Percentiles rank a stretch among this genome's conserved stretches.
phyloP scores from a whole-genome alignment of 208 protist species.

The Spongospora subterranea region DNA sequence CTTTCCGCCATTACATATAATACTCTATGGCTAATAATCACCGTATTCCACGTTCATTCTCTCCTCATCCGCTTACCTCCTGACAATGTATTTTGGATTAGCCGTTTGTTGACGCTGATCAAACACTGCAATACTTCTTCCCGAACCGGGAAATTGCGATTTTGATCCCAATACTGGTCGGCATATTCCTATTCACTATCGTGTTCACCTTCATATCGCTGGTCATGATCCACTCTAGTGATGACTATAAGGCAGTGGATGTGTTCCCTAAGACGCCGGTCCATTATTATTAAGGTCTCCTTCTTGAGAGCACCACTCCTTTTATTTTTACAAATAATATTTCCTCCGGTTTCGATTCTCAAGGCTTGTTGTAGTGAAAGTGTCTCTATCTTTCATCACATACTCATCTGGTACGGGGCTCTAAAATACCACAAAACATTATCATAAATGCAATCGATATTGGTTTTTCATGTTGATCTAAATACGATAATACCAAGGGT shows the following conservation, averaged over 20 bases:
- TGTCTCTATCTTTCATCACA: too few relatives aligned
- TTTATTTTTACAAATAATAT: too few relatives aligned
- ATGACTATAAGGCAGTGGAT: not conserved
- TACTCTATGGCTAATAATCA: conserved; percentile 21
- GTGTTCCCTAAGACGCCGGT: too few relatives aligned
- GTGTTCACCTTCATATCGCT: not conserved
- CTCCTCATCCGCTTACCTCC: not conserved
- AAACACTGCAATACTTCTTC: not conserved
- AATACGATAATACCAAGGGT: too few relatives aligned
- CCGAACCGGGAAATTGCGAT: not conserved
- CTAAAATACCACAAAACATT: too few relatives aligned
- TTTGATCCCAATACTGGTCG: not conserved
- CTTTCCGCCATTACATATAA: not conserved
- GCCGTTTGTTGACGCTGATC: conserved; percentile 45
- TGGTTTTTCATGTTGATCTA: too few relatives aligned
- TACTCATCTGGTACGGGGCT: too few relatives aligned
- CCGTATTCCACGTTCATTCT: conserved; percentile 1
- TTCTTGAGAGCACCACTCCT: too few relatives aligned
- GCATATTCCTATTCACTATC: conserved; percentile 32
- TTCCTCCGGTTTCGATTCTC: too few relatives aligned
- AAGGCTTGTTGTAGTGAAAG: too few relatives aligned
- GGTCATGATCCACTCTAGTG: conserved; percentile 51
- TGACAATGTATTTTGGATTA: not conserved
- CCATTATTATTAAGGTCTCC: too few relatives aligned
- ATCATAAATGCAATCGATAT: too few relatives aligned